phyloP scores from a whole-genome alignment of 768 basidiomycete genomes.

The Exsudoporus frostii region DNA sequence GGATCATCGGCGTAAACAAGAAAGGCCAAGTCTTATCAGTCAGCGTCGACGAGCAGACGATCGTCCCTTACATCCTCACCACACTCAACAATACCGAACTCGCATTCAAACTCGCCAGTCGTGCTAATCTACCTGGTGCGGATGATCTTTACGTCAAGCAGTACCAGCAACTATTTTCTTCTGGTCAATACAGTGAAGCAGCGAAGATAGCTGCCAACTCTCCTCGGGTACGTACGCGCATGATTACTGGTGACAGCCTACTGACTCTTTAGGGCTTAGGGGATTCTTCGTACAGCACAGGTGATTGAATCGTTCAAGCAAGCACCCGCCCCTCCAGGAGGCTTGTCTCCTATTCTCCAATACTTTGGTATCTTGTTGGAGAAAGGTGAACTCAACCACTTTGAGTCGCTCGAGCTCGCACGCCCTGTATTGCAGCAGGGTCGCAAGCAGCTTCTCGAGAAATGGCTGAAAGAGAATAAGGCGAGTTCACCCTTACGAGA shows the following conservation, averaged over 20 bases:
- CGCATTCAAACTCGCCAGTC: constrained; percentile 95
- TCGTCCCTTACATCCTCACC: constrained; percentile 91
- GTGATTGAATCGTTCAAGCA: constrained; percentile 98
- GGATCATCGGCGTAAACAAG: constrained; percentile 99
- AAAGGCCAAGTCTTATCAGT: constrained; percentile 98
- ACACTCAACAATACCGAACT: constrained; percentile 97
- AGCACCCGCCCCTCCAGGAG: constrained; percentile 86
- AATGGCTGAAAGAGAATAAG: constrained; percentile 99
- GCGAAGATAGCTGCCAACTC: constrained; percentile 98
- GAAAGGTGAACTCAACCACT: constrained; percentile 96
- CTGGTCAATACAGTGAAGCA: constrained; percentile 87
- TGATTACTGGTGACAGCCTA: background rate
- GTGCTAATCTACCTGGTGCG: constrained; percentile 94
- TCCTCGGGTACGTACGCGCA: constrained; percentile 60
- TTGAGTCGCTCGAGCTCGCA: constrained; percentile 93
- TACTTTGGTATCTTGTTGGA: constrained; percentile 99
- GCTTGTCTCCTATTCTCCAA: constrained; percentile 92
- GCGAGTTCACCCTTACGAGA: constrained; percentile 35
- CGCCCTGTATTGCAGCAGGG: constrained; percentile 95
- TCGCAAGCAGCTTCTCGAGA: constrained; percentile 94
- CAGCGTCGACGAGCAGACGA: constrained; percentile 92
- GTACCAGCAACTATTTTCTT: constrained; percentile 86
- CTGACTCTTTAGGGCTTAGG: constrained; percentile 41
- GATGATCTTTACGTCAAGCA: constrained; percentile 96
- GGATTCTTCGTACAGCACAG: constrained; percentile 89